These are phyloP conservation scores for Trametopsis cervina DNA, from an alignment of 768 basidiomycete genomes.

Conservation along the genomic window DNA sequence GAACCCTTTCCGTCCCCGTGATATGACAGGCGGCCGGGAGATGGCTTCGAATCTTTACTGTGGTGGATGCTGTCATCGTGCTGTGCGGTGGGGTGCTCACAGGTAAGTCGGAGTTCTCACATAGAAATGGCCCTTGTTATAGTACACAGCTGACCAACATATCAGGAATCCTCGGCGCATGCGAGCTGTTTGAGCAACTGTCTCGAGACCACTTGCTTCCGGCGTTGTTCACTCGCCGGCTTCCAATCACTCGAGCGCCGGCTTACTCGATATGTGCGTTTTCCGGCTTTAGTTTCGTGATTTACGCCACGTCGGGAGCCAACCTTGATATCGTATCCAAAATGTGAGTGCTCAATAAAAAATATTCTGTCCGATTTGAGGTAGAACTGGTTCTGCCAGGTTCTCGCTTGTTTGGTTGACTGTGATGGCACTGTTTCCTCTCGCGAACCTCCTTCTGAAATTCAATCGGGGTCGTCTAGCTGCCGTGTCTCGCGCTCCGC, in stretches of 20 bases:
- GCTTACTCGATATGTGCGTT: slow-evolving; percentile 48
- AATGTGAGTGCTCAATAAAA: slow-evolving; percentile 38
- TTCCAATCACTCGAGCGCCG: slow-evolving; percentile 46
- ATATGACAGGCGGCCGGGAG: slow-evolving; percentile 41
- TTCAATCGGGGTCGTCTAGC: slow-evolving; percentile 59
- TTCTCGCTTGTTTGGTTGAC: slow-evolving; percentile 64
- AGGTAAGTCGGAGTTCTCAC: slow-evolving; percentile 30
- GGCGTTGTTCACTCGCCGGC: slow-evolving; percentile 34
- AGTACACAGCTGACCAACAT: neutral
- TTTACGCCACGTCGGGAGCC: slow-evolving; percentile 56
- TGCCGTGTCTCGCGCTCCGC: slow-evolving; percentile 32
- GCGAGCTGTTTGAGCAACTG: slow-evolving; percentile 51
- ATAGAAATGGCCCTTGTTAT: neutral
- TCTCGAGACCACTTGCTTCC: slow-evolving; percentile 59
- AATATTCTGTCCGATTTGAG: neutral
- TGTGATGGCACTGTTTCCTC: slow-evolving; percentile 58
- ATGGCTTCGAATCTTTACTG: slow-evolving; percentile 59
- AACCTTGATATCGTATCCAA: slow-evolving; percentile 47
- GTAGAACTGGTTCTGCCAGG: slow-evolving; percentile 24
- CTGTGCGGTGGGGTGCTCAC: slow-evolving; percentile 68
- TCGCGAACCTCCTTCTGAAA: slow-evolving; percentile 51
- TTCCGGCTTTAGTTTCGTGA: slow-evolving; percentile 36
- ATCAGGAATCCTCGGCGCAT: slow-evolving; percentile 49
- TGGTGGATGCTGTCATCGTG: slow-evolving; percentile 63
- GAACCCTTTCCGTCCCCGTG: neutral